Evolutionary conservation across 1,284 basidiomycete species (phyloP).

Genomic region (Tetrapyrgos nigripes): DNA sequence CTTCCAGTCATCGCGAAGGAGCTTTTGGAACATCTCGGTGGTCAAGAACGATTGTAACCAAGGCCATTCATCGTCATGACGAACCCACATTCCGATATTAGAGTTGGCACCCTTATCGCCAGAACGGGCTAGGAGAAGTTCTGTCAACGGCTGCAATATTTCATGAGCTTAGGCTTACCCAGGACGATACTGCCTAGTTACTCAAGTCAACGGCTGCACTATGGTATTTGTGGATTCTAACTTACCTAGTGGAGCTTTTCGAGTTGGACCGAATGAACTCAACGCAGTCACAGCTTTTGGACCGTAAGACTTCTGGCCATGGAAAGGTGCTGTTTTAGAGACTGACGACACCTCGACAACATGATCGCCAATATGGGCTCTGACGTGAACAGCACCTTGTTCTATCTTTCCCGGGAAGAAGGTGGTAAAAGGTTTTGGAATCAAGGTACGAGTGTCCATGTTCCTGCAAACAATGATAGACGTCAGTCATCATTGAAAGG

Average conservation of each 20-base stretch:
- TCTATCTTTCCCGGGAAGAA: constrained; percentile 14
- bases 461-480: constrained; percentile 2
- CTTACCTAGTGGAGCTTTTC: constrained; percentile 22
- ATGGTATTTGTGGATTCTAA: background rate
- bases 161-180: background rate
- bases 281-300: background rate
- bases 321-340: constrained; percentile 9
- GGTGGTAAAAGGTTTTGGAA: constrained; percentile 14
- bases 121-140: constrained; percentile 23
- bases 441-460: constrained; percentile 10
- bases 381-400: constrained; percentile 5
- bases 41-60: constrained; percentile 25
- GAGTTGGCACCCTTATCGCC: constrained; percentile 29
- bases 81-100: constrained; percentile 28
- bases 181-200: constrained; percentile 20
- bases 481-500: background rate
- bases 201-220: background rate
- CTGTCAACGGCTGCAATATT: background rate
- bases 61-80: constrained; percentile 18
- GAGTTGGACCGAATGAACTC: constrained; percentile 18
- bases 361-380: constrained; percentile 5
- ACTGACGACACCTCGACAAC: constrained; percentile 17
- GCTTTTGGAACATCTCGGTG: constrained; percentile 21
- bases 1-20: constrained; percentile 25
- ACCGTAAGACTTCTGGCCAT: constrained; percentile 14